Evolutionary conservation across 441 rosid species (phyloP).

Genomic region (Viola pubescens): DNA sequence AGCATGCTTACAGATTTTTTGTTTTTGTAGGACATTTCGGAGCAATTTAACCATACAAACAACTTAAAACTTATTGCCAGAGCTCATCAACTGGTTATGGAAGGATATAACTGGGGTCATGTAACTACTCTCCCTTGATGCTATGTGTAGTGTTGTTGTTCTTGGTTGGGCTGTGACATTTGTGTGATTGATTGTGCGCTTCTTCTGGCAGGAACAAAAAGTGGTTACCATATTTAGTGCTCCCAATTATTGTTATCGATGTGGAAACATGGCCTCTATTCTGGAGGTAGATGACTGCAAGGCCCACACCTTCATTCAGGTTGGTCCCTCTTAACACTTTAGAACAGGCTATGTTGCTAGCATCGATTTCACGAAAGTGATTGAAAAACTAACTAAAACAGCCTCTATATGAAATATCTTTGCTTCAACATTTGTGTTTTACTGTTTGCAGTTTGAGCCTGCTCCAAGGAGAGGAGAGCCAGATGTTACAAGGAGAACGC

Average conservation of each 20-base stretch:
- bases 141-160: not conserved
- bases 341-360: too few relatives aligned
- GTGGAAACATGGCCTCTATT: constrained; percentile 97
- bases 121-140: constrained; percentile 29
- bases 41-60: constrained; percentile 87
- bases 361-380: too few relatives aligned
- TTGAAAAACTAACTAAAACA: too few relatives aligned
- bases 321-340: constrained; percentile 9
- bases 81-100: constrained; percentile 97
- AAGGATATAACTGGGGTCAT: constrained; percentile 96
- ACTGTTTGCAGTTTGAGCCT: constrained; percentile 74
- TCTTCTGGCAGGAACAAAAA: constrained; percentile 66
- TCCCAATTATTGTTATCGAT: constrained; percentile 84
- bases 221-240: constrained; percentile 96
- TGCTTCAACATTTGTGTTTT: not conserved
- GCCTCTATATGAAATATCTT: too few relatives aligned
- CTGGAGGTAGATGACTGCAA: constrained; percentile 92
- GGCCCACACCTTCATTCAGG: constrained; percentile 92
- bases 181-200: constrained; percentile 6
- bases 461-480: constrained; percentile 97
- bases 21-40: constrained; percentile 69
- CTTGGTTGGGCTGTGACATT: not conserved
- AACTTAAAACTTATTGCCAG: constrained; percentile 82
- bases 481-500: constrained; percentile 86
- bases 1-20: constrained; percentile 2